Base-by-base conservation (phyloP, 495 filamentous ascomycete genomes). In the Trichoderma asperelloides region DNA sequence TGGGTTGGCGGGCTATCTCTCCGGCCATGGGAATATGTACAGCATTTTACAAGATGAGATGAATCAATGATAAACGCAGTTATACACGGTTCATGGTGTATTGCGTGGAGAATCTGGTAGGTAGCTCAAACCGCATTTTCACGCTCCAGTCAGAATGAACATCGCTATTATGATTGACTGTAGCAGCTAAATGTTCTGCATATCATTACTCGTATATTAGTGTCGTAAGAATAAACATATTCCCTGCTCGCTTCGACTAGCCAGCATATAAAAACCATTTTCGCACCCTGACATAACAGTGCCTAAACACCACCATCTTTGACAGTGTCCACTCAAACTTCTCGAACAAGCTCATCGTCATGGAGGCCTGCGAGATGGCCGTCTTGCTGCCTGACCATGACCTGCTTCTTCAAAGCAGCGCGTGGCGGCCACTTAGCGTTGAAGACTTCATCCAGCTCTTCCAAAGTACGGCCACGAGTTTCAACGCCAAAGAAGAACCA, bases 401-500 rank as follows among this genome's bases (percentile, higher is more conserved):
- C 55, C 12, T 60, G 55, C 55, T 60, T 60, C n/a, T 30, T 23
- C 23, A 60, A 21, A 15, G 55, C 55, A 30, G 55, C 55, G 16
- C 55, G 55, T 13, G 55, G 55, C 62, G 62, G 62, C 62, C 62
- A 43, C 62, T 41, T 65, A 0, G 64, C 64, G 68, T 81, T 80
- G 72, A 84, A 82, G 23, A 68, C 67, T 33, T 45, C 64, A 18
- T 65, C 78, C 43, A 88, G 69, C 68, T 88, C 85, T 73, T 87
- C 85, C 15, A 87, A 75, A 33, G 84, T 86, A 3, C 82, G 77
- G 30, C 77, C 78, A 13, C 77, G 69, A 7, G 85, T 87, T 72
- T 87, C 85, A 0, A 84, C 84, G 76, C 83, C 86, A 66, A 87
- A 78, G 67, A 82, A 81, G 65, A 75, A 87, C 57, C 87, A 78